Conservation (phyloP, 2,329 filamentous ascomycete species). For the Paraphaeosphaeria sporulosa region DNA sequence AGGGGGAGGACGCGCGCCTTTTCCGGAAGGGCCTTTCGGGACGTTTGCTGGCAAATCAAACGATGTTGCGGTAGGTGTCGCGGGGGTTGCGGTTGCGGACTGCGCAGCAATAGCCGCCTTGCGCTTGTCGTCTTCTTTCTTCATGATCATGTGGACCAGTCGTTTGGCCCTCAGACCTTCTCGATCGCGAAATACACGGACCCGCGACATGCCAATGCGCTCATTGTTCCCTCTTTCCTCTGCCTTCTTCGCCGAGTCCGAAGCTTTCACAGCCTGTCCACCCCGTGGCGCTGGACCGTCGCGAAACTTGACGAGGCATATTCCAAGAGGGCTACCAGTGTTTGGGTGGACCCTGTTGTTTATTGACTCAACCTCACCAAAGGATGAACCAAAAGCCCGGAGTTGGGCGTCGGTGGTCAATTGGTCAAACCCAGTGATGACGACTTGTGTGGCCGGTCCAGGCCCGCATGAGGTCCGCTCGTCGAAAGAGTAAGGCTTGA, state of each 20-base stretch:
- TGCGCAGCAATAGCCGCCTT: constrained; percentile 42
- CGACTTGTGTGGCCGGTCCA: constrained; percentile 86
- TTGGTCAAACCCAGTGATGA: constrained; percentile 96
- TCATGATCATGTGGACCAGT: constrained; percentile 77
- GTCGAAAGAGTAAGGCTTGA: constrained; percentile 85
- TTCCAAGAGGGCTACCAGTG: constrained; percentile 91
- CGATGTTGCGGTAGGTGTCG: constrained; percentile 30
- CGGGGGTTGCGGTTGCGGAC: constrained; percentile 27
- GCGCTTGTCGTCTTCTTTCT: constrained; percentile 67
- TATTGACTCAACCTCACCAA: constrained; percentile 87
- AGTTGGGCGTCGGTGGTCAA: constrained; percentile 82
- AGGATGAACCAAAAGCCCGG: constrained; percentile 76
- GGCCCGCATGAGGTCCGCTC: constrained; percentile 83
- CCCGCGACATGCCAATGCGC: constrained; percentile 77
- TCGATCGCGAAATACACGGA: constrained; percentile 87
- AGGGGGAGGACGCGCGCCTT: constrained; percentile 42
- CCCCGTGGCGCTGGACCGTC: constrained; percentile 67
- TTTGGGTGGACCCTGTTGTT: constrained; percentile 95
- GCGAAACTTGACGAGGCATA: constrained; percentile 89
- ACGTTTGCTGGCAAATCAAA: constrained; percentile 79
- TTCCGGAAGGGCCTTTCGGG: constrained; percentile 81
- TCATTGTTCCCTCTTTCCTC: constrained; percentile 79
- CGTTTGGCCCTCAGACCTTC: constrained; percentile 83
- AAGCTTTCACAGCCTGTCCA: constrained; percentile 67
- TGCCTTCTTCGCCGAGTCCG: constrained; percentile 82